Conservation (phyloP, 2,329 filamentous ascomycete species). For the Penicillium sp. region DNA sequence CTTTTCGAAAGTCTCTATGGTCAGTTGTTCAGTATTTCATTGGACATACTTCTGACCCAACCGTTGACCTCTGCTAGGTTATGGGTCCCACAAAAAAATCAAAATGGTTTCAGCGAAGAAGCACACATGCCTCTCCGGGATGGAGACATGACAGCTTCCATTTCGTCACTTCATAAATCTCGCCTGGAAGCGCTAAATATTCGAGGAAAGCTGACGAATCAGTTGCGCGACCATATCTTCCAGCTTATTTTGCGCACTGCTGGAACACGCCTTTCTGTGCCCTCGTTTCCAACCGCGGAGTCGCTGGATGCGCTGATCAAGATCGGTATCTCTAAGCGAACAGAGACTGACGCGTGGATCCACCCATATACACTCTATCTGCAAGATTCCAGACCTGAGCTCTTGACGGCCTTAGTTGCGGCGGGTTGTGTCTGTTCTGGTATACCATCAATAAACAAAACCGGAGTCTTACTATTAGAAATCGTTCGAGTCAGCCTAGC, state of each 20-base stretch:
- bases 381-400: slow-evolving; percentile 5
- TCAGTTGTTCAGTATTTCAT: background rate
- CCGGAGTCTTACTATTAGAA: slow-evolving; percentile 12
- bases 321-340: slow-evolving; percentile 13
- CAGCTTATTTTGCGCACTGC: slow-evolving; percentile 4
- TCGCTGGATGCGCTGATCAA: slow-evolving; percentile 12
- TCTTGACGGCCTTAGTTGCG: slow-evolving; percentile 5
- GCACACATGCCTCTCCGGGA: slow-evolving; percentile 7
- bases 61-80: background rate
- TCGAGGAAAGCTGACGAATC: slow-evolving; percentile 9
- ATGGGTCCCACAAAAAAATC: slow-evolving; percentile 12
- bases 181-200: slow-evolving; percentile 12
- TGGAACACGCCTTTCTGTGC: slow-evolving; percentile 5
- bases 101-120: slow-evolving; percentile 9
- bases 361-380: slow-evolving; percentile 13
- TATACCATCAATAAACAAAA: slow-evolving; percentile 7
- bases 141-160: slow-evolving; percentile 12
- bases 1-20: slow-evolving; percentile 11
- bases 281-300: slow-evolving; percentile 15
- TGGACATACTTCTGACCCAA: background rate
- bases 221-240: slow-evolving; percentile 10
- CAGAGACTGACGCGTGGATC: slow-evolving; percentile 15
- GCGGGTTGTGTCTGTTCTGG: slow-evolving; percentile 15
- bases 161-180: slow-evolving; percentile 6
- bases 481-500: slow-evolving; percentile 12